Conservation (phyloP, 805 yeast genomes). For the Spathaspora arborariae region DNA sequence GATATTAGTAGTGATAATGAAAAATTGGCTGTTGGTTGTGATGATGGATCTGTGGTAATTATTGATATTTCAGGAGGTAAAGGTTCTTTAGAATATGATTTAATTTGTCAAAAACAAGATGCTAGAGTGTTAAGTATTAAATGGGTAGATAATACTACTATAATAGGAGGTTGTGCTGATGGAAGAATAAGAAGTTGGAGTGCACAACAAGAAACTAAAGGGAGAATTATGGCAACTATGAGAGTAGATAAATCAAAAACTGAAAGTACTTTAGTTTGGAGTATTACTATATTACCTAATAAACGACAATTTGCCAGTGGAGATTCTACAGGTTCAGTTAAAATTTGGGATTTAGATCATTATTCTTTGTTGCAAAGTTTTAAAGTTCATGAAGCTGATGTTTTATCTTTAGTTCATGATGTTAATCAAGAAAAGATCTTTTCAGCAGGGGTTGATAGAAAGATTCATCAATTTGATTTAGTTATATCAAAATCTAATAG, state of each 20-base stretch:
- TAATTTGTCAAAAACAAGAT: slow-evolving; percentile 77
- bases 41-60: slow-evolving; percentile 85
- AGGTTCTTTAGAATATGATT: slow-evolving; percentile 75
- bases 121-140: slow-evolving; percentile 74
- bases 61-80: slow-evolving; percentile 82
- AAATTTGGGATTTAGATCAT: slow-evolving; percentile 84
- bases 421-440: slow-evolving; percentile 60
- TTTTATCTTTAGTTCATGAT: slow-evolving; percentile 66
- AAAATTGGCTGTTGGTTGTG: slow-evolving; percentile 86
- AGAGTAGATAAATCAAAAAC: slow-evolving; percentile 85
- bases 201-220: slow-evolving; percentile 41
- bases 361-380: slow-evolving; percentile 78
- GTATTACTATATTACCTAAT: slow-evolving; percentile 59
- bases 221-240: slow-evolving; percentile 78
- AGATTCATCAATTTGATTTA: slow-evolving; percentile 68
- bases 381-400: slow-evolving; percentile 87
- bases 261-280: slow-evolving; percentile 91
- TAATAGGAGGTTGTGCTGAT: slow-evolving; percentile 95
- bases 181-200: slow-evolving; percentile 88
- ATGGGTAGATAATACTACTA: slow-evolving; percentile 63
- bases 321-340: slow-evolving; percentile 91
- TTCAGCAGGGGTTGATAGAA: slow-evolving; percentile 91
- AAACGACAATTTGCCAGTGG: slow-evolving; percentile 84
- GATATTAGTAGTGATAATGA: slow-evolving; percentile 58
- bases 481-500: slow-evolving; percentile 28